Percentiles rank a stretch among this genome's conserved stretches.
These are phyloP conservation scores for Mimosa pudica DNA, from an alignment of 306 rosid genomes.

Conservation along the genomic window DNA sequence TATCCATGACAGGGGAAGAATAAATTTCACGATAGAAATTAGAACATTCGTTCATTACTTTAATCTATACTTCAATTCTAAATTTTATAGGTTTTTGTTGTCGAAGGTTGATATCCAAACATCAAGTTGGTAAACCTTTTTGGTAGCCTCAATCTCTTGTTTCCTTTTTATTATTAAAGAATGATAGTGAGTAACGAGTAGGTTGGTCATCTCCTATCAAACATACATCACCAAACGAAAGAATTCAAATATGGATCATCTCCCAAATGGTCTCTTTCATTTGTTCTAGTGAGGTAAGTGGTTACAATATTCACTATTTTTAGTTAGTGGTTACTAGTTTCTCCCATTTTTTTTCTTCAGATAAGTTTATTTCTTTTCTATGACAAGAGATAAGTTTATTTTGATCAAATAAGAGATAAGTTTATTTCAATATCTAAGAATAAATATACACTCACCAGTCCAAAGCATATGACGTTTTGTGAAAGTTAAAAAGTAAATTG, in stretches of 20 bases:
- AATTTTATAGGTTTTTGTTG: neutral
- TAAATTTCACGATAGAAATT: neutral
- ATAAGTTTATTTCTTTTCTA: too few species aligned
- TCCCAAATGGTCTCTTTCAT: neutral
- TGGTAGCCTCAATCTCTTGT: neutral
- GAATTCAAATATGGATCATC: conserved; percentile 13
- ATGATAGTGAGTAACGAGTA: neutral
- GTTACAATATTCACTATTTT: neutral
- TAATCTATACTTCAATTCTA: neutral
- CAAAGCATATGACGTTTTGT: too few species aligned
- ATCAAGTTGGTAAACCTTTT: neutral
- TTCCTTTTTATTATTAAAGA: neutral
- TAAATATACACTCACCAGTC: too few species aligned
- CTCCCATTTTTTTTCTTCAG: neutral
- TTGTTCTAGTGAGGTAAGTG: neutral
- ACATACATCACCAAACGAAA: conserved; percentile 27
- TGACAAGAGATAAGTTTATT: too few species aligned
- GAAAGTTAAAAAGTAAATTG: too few species aligned
- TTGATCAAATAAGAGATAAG: too few species aligned
- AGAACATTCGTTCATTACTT: neutral
- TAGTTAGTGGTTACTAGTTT: neutral
- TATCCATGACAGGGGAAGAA: neutral
- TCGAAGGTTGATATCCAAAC: neutral
- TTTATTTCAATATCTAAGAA: too few species aligned
- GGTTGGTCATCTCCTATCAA: conserved; percentile 45